Percentiles rank a stretch among this genome's conserved stretches.
Evolutionary conservation across 768 basidiomycete species (phyloP).

Genomic region (Mycena vitilis): DNA sequence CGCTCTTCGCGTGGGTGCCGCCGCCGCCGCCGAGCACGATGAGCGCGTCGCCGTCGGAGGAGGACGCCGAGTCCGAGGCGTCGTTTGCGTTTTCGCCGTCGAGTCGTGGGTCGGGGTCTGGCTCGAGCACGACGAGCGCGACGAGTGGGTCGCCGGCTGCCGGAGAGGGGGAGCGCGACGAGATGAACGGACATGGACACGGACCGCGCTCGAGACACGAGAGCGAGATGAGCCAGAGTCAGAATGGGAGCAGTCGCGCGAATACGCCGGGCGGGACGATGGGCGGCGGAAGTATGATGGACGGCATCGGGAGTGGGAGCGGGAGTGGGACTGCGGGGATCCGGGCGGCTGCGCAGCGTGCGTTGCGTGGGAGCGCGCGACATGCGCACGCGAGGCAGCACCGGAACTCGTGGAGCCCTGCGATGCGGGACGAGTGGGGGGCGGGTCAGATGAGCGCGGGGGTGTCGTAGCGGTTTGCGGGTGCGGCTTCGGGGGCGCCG

Average conservation of each 20-base stretch:
- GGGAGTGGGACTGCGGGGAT: conserved; percentile 53
- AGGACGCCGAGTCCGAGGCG: conserved; percentile 34
- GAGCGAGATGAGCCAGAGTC: neutral
- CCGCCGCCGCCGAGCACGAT: conserved; percentile 29
- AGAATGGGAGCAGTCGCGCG: neutral
- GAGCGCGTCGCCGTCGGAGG: conserved; percentile 20
- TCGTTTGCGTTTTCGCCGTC: conserved; percentile 39
- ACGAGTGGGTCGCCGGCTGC: conserved; percentile 18
- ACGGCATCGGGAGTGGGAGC: too few species aligned
- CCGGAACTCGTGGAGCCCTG: conserved; percentile 37
- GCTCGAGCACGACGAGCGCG: conserved; percentile 36
- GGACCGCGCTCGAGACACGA: neutral
- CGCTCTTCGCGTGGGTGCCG: conserved; percentile 11
- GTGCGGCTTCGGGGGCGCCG: neutral
- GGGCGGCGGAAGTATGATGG: too few species aligned
- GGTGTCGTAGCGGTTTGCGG: conserved; percentile 9
- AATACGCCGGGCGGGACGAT: neutral
- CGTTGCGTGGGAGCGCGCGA: conserved; percentile 48
- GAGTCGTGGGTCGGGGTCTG: conserved; percentile 24
- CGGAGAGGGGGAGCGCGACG: neutral
- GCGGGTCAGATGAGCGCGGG: conserved; percentile 6
- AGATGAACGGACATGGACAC: too few species aligned
- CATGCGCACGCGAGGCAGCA: conserved; percentile 48
- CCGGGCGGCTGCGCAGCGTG: conserved; percentile 63
- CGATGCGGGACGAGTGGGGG: conserved; percentile 15